Base-by-base conservation (phyloP, 192 early-diverging fungal species). In the Entomortierella parvispora region DNA sequence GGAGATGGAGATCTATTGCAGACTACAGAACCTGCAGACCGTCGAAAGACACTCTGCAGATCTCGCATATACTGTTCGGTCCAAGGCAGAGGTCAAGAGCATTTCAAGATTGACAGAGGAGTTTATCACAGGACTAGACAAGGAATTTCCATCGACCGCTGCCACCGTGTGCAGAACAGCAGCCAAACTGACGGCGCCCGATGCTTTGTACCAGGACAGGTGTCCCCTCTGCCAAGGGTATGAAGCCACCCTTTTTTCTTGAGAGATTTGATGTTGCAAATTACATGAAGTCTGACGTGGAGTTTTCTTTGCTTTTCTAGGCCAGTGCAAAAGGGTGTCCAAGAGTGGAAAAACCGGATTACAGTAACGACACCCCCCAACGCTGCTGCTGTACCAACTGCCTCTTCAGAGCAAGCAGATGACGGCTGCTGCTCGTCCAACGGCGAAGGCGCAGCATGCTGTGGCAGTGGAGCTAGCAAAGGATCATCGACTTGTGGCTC, bases 91-190 rank as follows among this genome's bases (percentile, higher is more conserved):
- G 22, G 40, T 76, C 37, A 76, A 67, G 59, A 68, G 65, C 29
- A 93, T 94, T 48, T 82, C 86, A 32, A 70, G 83, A 43, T 52
- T 92, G 50, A 90, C 91, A 5, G 90, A 91, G 71, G 88, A 93
- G 2, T 96, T 97, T 67, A 89, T 97, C 45, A 83, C 88, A 0
- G 89, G 87, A 2, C 83, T 97, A 17, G 92, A 95, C 51, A 82
- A 82, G 9, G 92, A 91, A 53, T 97, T 94, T 69, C 88, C 92
- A 2, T 93, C 94, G 9, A 96, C 94, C 2, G 92, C 92, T 4
- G 88, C 88, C 29, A 97, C 95, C 1, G 89, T 97, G 11, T 86
- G 88, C 31, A 84, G 93, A 40, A 97, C 96, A 0, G 91, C 89
- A 32, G 83, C 85, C 31, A 96, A 95, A 68, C 74, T 96, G 29